A percentile compares a stretch with the other conserved stretches of the same genome.
Conservation (phyloP, 177 flowering plant species). For the Vitis hybrid region DNA sequence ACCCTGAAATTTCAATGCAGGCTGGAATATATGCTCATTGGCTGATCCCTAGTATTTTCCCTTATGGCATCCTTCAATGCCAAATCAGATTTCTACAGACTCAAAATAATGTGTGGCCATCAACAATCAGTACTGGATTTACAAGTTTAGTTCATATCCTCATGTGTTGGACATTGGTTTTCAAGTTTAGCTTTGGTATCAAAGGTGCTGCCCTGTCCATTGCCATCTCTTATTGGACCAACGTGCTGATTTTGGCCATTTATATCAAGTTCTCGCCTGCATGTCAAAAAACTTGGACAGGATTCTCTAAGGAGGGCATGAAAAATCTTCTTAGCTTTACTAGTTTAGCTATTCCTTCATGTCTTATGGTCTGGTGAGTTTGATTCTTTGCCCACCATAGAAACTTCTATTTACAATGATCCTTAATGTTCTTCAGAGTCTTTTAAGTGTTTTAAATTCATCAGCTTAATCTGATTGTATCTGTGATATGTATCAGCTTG, state of each 20-base stretch:
- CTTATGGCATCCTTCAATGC: conserved; percentile 28
- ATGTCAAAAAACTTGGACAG: conserved; percentile 38
- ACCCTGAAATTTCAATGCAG: conserved; percentile 23
- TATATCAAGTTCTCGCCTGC: conserved; percentile 37
- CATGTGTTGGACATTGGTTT: conserved; percentile 36
- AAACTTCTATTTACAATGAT: background rate
- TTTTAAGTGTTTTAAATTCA: background rate
- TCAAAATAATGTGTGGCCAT: conserved; percentile 28
- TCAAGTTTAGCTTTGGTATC: conserved; percentile 35
- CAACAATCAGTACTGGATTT: conserved; percentile 28
- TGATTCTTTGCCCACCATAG: background rate
- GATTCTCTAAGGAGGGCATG: conserved; percentile 33
- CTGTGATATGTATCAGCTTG: conserved; percentile 14
- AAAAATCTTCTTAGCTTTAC: conserved; percentile 20
- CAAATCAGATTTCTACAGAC: conserved; percentile 29
- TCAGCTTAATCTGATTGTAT: background rate
- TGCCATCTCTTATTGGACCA: conserved; percentile 35
- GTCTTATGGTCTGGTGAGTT: conserved; percentile 43
- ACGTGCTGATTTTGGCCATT: conserved; percentile 23
- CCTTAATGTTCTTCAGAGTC: no score
- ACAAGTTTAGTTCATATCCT: conserved; percentile 24
- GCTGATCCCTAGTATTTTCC: conserved; percentile 31
- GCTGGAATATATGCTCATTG: conserved; percentile 29
- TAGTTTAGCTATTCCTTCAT: conserved; percentile 47
- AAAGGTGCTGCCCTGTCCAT: conserved; percentile 40